phyloP scores from a whole-genome alignment of 306 rosid genomes.

The Vicia faba region DNA sequence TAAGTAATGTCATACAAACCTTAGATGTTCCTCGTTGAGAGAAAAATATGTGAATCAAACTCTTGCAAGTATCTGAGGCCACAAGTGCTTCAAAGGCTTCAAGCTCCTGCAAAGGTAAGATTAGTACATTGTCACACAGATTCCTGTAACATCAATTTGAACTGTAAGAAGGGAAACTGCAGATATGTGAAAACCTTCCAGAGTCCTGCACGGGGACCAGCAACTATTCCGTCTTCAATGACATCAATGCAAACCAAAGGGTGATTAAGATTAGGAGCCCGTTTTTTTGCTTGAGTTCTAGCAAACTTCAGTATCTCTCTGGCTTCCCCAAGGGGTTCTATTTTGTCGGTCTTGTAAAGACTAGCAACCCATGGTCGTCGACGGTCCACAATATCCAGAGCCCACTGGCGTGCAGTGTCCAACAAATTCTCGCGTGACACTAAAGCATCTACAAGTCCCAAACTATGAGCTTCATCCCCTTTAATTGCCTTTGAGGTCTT shows the following conservation, averaged over 20 bases:
- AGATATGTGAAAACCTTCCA: slow-evolving; percentile 67
- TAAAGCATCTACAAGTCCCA: slow-evolving; percentile 90
- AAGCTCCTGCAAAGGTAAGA: slow-evolving; percentile 70
- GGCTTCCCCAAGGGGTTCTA: slow-evolving; percentile 89
- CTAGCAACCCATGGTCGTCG: slow-evolving; percentile 83
- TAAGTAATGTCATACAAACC: slow-evolving; percentile 53
- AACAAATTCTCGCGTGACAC: slow-evolving; percentile 72
- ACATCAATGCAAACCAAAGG: slow-evolving; percentile 93
- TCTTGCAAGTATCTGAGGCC: slow-evolving; percentile 67
- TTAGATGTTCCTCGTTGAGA: slow-evolving; percentile 87
- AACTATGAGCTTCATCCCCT: slow-evolving; percentile 76
- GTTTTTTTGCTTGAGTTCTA: slow-evolving; percentile 69
- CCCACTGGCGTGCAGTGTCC: slow-evolving; percentile 79
- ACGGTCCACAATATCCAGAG: slow-evolving; percentile 66
- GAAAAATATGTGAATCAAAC: slow-evolving; percentile 83
- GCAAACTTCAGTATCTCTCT: slow-evolving; percentile 81
- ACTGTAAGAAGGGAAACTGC: slow-evolving; percentile 28
- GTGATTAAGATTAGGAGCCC: slow-evolving; percentile 84
- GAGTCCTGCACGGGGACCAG: slow-evolving; percentile 86
- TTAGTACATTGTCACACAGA: slow-evolving; percentile 39
- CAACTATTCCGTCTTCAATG: slow-evolving; percentile 77
- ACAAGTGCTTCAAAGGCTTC: slow-evolving; percentile 64
- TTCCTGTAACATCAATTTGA: slow-evolving; percentile 19
- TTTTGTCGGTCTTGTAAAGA: slow-evolving; percentile 80
- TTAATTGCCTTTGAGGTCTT: slow-evolving; percentile 82